Base-by-base conservation (phyloP, 1,139 yeast genomes). In the Taiozyma sp. region DNA sequence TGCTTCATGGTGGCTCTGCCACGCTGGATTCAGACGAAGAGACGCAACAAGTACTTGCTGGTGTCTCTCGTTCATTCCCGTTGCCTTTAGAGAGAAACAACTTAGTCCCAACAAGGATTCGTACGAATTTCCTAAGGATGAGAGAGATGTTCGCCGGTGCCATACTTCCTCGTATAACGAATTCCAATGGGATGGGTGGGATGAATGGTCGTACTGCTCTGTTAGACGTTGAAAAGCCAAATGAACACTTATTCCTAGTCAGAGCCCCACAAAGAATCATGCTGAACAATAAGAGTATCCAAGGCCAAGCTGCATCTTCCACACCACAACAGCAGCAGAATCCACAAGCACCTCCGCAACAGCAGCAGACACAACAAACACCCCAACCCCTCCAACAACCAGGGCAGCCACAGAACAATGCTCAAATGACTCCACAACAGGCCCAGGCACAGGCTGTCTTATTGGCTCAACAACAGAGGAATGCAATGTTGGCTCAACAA, bases 11-110 rank as follows among this genome's bases (percentile, higher is more conserved):
- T 14, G 67, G 73, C 0, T 57, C 67, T 21, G 67, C 70, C 21
- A 71, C 74, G 2, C 53, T 72, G 32, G 76, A 73, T 61, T 96
- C 96, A 6, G 97, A 93, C 62, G 97, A 90, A 65, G 99, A 95
- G 63, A 89, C 97, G 1, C 91, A 88, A 51, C 88, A 87, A 61
- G 98, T 95, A 3, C 73, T 95, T 65, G 93, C 88, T 55, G 98
- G 98, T n/a, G 88, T 93, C 34, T 79, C 87, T 13, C 76, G 88
- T 59, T 85, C 90, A 44, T 77, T 80, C 53, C 91, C 96, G 3
- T 74, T 85, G 53, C 98, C 98, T 1, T 69, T 91, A 53, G 98
- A 91, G 63, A 71, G 90, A 43, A 82, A 81, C 51, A 85, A 85
- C 13, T 65, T 89, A 13, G 71, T 87, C 60, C 91, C 97, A 2